Percentiles rank a stretch among this genome's conserved stretches.
phyloP scores from a whole-genome alignment of 768 basidiomycete species.

The Myochromella boudieri region DNA sequence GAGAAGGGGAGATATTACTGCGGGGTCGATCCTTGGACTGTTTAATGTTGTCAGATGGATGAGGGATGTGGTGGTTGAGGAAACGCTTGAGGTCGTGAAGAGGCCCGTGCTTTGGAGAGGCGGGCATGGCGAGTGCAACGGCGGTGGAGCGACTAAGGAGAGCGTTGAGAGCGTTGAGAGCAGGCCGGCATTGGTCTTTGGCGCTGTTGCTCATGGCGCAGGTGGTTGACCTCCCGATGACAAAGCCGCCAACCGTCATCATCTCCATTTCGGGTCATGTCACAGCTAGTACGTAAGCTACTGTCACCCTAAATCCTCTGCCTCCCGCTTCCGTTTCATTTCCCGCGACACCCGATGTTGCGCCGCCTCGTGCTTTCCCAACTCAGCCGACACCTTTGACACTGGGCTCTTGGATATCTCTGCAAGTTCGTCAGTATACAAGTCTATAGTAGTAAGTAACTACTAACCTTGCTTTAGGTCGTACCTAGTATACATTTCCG shows the following conservation, averaged over 20 bases:
- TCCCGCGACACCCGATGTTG: slow-evolving; percentile 89
- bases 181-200: neutral
- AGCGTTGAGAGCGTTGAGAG: neutral
- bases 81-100: slow-evolving; percentile 94
- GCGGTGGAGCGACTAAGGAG: slow-evolving; percentile 11
- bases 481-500: slow-evolving; percentile 61
- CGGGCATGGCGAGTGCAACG: slow-evolving; percentile 23
- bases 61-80: slow-evolving; percentile 87
- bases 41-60: slow-evolving; percentile 27
- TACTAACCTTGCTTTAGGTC: slow-evolving; percentile 87
- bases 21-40: slow-evolving; percentile 47
- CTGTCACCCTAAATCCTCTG: slow-evolving; percentile 63
- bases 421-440: slow-evolving; percentile 29
- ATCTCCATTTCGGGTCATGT: slow-evolving; percentile 1
- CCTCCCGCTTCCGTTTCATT: slow-evolving; percentile 93
- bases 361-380: slow-evolving; percentile 90
- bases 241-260: slow-evolving; percentile 8
- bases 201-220: no score
- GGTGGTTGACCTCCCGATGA: slow-evolving; percentile 7
- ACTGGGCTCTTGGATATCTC: slow-evolving; percentile 95
- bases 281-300: slow-evolving; percentile 3
- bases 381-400: slow-evolving; percentile 83
- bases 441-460: neutral
- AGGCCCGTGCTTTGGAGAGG: slow-evolving; percentile 53
- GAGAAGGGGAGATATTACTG: slow-evolving; percentile 16